Percentiles rank a stretch among this genome's conserved stretches.
Conservation (phyloP, 2,329 filamentous ascomycete species). For the Sporothrix protearum region DNA sequence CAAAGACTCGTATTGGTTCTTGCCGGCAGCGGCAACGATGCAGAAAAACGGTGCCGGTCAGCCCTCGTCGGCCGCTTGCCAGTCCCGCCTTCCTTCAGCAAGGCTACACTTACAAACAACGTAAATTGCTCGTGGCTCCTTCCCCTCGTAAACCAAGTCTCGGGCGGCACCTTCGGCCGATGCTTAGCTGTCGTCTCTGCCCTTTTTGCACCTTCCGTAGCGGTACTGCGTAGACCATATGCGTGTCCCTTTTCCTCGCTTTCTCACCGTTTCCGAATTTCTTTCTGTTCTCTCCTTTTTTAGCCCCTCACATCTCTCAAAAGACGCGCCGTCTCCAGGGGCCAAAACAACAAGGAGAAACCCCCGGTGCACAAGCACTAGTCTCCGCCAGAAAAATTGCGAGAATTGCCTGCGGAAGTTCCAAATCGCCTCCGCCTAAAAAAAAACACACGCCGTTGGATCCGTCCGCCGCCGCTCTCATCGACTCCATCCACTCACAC, state of each 20-base stretch:
- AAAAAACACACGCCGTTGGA: constrained; percentile 15
- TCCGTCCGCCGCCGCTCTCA: constrained; percentile 14
- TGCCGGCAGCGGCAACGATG: not conserved
- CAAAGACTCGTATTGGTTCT: not conserved
- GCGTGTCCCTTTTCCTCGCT: not conserved
- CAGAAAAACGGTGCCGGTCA: not conserved
- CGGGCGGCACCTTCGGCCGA: not conserved
- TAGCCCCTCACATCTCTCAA: not conserved
- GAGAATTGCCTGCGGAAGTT: not conserved
- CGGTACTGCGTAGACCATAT: not conserved
- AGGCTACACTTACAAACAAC: constrained; percentile 2
- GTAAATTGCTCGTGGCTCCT: not conserved
- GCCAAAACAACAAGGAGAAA: not conserved
- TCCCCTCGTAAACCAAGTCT: not conserved
- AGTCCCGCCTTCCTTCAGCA: constrained; percentile 6
- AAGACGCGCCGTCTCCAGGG: not conserved
- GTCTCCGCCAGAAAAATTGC: not conserved
- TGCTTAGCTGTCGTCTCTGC: not conserved
- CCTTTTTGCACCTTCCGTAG: not conserved
- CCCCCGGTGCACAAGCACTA: not conserved
- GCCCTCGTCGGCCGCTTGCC: not conserved
- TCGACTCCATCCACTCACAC: not conserved
- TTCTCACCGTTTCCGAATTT: not conserved
- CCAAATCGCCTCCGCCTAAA: constrained; percentile 8
- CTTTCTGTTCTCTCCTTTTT: not conserved